Base-by-base conservation (phyloP, 75 land plant species). In the Pseudotsuga menziesii region DNA sequence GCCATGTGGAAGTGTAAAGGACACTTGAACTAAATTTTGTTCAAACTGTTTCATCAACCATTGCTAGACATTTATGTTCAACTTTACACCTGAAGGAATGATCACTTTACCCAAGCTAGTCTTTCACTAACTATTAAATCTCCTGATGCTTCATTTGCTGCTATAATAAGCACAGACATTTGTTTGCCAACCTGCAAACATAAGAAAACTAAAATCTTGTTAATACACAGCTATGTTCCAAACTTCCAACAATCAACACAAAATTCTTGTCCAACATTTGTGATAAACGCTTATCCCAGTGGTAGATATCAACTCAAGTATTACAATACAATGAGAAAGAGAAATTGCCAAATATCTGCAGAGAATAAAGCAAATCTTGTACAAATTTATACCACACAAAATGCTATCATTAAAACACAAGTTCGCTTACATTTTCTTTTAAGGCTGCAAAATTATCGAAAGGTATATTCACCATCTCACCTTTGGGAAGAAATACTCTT, bases 61-160 rank as follows among this genome's bases (percentile, higher is more conserved):
- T 6, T 41, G 48, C 48, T 41, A 41, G 48, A 0, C 48, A 41
- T 41, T 61, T 44, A 78, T 48, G 27, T n/a, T 54, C 20, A 48
- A 79, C 26, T 58, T 54, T 12, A 39, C 9, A 48, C 16, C 5
- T 15, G 25, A 75, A 25, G 67, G 16, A 39, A 57, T 25, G 35
- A 74, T 72, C 19, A 61, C 6, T 72, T 71, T 69, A 94, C 97
- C 97, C 97, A 94, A 61, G 97, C 97, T 81, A 84, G 77, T 78
- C 77, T 88, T 77, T 94, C 97, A 80, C 94, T 94, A 14, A 94
- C 83, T 83, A 92, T 82, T 61, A 94, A 80, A 79, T 85, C 86
- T 81, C 87, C 85, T 16, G 26, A 78, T 62, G 36, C 84, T 79
- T 92, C 94, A 72, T 91, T 82, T 61, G 83, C 78, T 76, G 83